Conservation (phyloP, 78 protist species). For the Isochrysis galbana region DNA sequence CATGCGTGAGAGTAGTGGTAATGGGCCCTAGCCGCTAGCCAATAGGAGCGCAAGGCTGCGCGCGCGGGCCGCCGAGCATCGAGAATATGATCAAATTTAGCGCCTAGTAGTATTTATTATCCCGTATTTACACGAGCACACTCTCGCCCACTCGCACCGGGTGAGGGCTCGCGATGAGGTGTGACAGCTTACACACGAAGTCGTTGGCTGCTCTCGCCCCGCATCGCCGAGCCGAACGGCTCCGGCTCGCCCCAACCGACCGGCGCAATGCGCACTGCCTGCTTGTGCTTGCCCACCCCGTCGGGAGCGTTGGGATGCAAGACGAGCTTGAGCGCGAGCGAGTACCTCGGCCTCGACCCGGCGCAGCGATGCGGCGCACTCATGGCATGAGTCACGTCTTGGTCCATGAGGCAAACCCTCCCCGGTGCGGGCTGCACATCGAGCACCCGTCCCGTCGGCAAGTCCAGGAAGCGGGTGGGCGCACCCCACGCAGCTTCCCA, state of each 20-base stretch:
- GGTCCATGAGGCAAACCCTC: not conserved
- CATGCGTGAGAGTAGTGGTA: no score
- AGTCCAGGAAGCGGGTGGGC: not conserved
- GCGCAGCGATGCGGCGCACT: not conserved
- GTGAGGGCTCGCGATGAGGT: no score
- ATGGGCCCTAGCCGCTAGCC: no score
- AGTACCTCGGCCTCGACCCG: not conserved
- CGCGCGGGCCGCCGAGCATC: no score
- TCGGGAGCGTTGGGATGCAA: not conserved
- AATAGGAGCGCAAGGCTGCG: no score
- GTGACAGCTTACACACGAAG: no score
- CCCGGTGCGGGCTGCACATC: not conserved
- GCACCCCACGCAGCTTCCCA: not conserved
- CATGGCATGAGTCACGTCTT: not conserved
- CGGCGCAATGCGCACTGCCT: not conserved
- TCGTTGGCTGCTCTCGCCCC: no score
- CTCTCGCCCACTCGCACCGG: no score
- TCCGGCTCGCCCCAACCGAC: not conserved
- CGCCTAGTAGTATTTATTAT: no score
- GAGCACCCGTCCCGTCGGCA: not conserved
- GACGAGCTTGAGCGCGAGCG: not conserved
- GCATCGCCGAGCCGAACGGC: not conserved
- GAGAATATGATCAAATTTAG: no score
- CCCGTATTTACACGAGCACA: no score
- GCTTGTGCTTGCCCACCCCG: no score